Percentiles rank a stretch among this genome's conserved stretches.
phyloP scores from a whole-genome alignment of 2,329 filamentous ascomycete genomes.

The Pseudogymnoascus sp. region DNA sequence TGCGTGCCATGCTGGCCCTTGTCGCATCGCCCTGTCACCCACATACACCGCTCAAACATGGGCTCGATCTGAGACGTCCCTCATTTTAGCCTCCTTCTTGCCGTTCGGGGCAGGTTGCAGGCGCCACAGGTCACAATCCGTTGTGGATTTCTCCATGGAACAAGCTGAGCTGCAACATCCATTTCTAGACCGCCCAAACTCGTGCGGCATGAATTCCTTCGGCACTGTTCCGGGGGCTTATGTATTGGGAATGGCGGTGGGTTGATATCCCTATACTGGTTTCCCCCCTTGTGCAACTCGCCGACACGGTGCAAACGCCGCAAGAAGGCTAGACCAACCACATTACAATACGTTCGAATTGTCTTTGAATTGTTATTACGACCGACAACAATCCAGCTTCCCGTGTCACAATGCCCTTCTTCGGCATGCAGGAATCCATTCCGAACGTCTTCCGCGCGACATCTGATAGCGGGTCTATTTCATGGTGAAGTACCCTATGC shows the following conservation, averaged over 20 bases:
- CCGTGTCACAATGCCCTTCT: constrained; percentile 7
- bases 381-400: constrained; percentile 1
- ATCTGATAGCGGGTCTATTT: not conserved
- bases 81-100: constrained; percentile 5
- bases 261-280: not conserved
- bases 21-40: constrained; percentile 1
- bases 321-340: constrained; percentile 1
- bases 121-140: not conserved
- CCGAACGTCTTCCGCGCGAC: not conserved
- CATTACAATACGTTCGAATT: not conserved
- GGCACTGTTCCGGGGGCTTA: not conserved
- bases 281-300: not conserved
- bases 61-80: constrained; percentile 7
- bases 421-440: constrained; percentile 6
- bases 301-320: constrained; percentile 4
- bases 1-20: not conserved
- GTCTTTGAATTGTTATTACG: not conserved
- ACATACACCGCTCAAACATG: constrained; percentile 7
- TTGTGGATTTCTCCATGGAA: not conserved
- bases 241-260: not conserved
- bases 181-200: constrained; percentile 6
- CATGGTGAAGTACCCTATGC: not conserved
- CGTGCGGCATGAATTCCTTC: not conserved
- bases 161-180: not conserved
- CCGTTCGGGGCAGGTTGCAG: not conserved